Base-by-base conservation (phyloP, 805 yeast species). In the Ogataea wickerhamii region DNA sequence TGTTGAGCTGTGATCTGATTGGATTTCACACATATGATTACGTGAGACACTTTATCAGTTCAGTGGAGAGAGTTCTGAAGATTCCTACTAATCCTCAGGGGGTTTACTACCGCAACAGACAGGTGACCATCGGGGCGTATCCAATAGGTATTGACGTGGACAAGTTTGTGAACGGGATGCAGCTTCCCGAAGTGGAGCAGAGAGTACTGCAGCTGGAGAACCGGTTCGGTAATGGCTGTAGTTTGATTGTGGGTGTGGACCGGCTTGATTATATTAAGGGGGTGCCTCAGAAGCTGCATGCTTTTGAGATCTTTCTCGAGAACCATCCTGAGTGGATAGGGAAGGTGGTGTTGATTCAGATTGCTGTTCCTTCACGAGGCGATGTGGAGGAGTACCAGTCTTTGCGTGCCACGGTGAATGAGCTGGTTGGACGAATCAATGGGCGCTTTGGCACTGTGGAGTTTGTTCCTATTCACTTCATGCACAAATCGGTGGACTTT, bases 21-120 rank as follows among this genome's bases (percentile, higher is more conserved):
- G 99, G 99, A 0, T 93, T 93, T 74, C 99, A 93, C 62, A 93
- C 98, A n/a, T 94, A 93, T 61, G 99, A 93, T 61, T 93, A 93
- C 56, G 98, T 96, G 10, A 74, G 98, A 51, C 99, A 93, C 68
- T 93, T 94, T 64, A 64, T 94, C 37, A 82, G 94, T 14, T 80
- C 95, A 1, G 95, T 93, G 8, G 81, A 88, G 42, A 73, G 95
- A 40, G 84, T 93, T 14, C 72, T 93, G 37, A 75, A 85, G 44
- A 78, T 88, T 6, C 82, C 80, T 35, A 88, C 97, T 0, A 70
- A 84, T 44, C 98, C 98, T 3, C 89, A 88, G 47, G 96, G 97
- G 14, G 85, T 93, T 14, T 82, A 82, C 45, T 87, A 73, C 57
- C 69, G 78, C 30, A 85, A 87, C 20, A 69, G 91, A 36, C 76